Base-by-base conservation (phyloP, 331 rosid genomes). In the Quercus lobata region DNA sequence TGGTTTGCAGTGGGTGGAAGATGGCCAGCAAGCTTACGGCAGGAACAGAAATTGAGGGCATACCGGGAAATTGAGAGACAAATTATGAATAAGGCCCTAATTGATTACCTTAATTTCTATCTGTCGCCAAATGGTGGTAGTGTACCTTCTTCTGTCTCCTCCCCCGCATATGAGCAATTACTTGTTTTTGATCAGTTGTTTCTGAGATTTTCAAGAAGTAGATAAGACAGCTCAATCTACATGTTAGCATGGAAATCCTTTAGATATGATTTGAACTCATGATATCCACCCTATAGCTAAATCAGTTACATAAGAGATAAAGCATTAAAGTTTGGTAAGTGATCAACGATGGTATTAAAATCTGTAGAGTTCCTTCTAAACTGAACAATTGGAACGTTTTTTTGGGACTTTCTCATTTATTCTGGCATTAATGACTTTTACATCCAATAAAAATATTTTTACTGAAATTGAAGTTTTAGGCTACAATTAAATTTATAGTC, bases 101-200 rank as follows among this genome's bases (percentile, higher is more conserved):
- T 87, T 44, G 88, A 80, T 8, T 89, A 90, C 74, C 78, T 90
- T 79, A 25, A 25, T 25, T 25, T 41, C 2, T 49, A 69, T 89
- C 35, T 95, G 90, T 80, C 83, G 57, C 58, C 84, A 34, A 61
- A 91, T 73, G 86, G 97, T 94, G 98, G 98, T 91, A 91, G 2
- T 22, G n/a, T 44, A 63, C 21, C 19, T 63, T 57, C 63, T 57
- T n/a, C 24, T 29, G 0, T 1, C 37, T 34, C 7, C 44, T 16
- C 17, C 4, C 46, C 44, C 7, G 11, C 21, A 5, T 27, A 6
- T 34, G 37, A 34, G 37, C 37, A 34, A 34, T 63, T 63, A 30
- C 25, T 63, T 25, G 32, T 11, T 0, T 61, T 61, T 58, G 14
- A 25, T 25, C 27, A 7, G 44, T 19, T 30, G 71, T 30, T 30